These are phyloP conservation scores for Clonostachys rhizophaga DNA, from an alignment of 2,329 filamentous ascomycete genomes.

Conservation along the genomic window DNA sequence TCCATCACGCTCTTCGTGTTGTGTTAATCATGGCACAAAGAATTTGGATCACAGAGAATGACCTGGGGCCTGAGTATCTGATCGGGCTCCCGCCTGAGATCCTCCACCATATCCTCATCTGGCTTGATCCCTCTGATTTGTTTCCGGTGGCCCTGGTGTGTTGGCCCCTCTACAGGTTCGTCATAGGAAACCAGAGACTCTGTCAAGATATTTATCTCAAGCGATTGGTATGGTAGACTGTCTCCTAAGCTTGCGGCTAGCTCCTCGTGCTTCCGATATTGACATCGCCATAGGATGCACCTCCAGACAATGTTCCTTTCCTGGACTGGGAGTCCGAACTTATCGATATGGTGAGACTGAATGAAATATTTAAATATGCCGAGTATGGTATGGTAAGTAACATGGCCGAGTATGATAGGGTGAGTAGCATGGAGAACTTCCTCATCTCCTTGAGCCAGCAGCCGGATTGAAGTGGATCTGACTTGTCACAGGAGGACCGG, in stretches of 20 bases:
- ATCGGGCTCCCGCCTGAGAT: conserved; percentile 53
- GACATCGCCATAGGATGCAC: conserved; percentile 20
- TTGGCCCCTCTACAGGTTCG: conserved; percentile 44
- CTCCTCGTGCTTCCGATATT: neutral
- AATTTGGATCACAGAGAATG: no score
- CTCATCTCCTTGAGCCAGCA: neutral
- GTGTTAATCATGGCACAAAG: no score
- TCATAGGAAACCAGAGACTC: conserved; percentile 53
- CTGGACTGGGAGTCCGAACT: conserved; percentile 36
- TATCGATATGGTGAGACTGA: conserved; percentile 35
- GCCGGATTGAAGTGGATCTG: no score
- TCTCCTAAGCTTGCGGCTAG: no score
- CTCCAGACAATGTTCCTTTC: conserved; percentile 17
- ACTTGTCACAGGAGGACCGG: conserved; percentile 17
- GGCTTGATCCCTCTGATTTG: conserved; percentile 53
- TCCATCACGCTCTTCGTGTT: no score
- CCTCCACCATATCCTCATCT: conserved; percentile 54
- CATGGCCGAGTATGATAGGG: neutral
- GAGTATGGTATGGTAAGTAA: conserved; percentile 8
- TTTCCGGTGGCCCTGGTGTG: conserved; percentile 46
- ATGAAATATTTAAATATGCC: conserved; percentile 26
- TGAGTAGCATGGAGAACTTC: conserved; percentile 10
- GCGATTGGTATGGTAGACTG: conserved; percentile 35
- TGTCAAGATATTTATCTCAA: conserved; percentile 59
- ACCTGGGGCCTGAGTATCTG: no score